A percentile compares a stretch with the other conserved stretches of the same genome.
Evolutionary conservation across 805 yeast species (phyloP).

Genomic region (Saccharomycopsis microspora): DNA sequence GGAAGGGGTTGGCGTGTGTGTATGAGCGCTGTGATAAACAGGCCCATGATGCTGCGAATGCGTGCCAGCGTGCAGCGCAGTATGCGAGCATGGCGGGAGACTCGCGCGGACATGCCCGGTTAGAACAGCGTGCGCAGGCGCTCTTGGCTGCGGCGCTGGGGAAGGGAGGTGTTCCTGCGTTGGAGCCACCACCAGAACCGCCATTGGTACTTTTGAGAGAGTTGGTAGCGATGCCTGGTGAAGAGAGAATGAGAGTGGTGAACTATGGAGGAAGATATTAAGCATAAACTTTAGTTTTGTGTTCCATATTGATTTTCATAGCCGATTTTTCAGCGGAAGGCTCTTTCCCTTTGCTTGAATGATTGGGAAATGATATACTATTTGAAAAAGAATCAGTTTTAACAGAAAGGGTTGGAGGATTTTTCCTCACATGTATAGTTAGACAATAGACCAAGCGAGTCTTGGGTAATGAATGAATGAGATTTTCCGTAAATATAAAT

Average conservation of each 20-base stretch:
- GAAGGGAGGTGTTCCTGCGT: conserved; percentile 32
- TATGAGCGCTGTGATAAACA: conserved; percentile 56
- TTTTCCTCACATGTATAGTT: no score
- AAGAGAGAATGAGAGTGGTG: conserved; percentile 22
- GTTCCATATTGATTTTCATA: no score
- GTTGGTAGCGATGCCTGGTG: conserved; percentile 23
- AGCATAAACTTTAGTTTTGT: no score
- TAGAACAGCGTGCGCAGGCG: conserved; percentile 33
- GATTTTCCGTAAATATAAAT: no score
- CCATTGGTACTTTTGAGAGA: conserved; percentile 27
- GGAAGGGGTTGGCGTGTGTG: conserved; percentile 55
- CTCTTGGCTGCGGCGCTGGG: conserved; percentile 32
- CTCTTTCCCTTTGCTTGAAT: no score
- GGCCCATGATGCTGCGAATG: conserved; percentile 47
- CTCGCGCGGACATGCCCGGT: conserved; percentile 27
- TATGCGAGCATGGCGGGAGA: conserved; percentile 40
- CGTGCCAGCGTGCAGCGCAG: conserved; percentile 39
- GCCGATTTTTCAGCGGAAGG: no score
- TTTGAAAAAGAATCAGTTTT: no score
- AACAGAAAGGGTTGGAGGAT: no score
- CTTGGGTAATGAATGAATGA: no score
- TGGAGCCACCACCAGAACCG: conserved; percentile 36
- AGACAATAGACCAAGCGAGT: no score
- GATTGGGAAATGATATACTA: no score
- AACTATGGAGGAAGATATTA: no score